These are phyloP conservation scores for Lepidium sativum DNA, from an alignment of 345 rosid species.

Conservation along the genomic window DNA sequence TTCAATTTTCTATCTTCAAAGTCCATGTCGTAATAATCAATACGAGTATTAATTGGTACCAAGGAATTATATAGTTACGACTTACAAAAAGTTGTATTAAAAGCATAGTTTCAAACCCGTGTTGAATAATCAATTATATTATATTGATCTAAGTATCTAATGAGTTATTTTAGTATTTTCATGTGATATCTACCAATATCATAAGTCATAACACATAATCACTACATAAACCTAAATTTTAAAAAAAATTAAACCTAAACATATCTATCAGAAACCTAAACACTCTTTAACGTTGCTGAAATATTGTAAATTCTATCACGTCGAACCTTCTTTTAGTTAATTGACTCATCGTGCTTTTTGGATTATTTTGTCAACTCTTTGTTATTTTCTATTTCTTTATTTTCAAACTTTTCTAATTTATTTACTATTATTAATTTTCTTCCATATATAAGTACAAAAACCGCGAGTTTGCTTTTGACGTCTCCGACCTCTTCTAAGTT, in stretches of 20 bases:
- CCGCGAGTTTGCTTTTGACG: conserved; percentile 21
- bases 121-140: background rate
- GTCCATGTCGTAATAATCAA: conserved; percentile 9
- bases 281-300: background rate
- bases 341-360: conserved; percentile 10
- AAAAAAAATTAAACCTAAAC: background rate
- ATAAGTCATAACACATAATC: background rate
- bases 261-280: background rate
- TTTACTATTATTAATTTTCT: background rate
- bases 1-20: background rate
- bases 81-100: background rate
- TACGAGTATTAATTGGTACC: background rate
- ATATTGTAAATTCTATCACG: background rate
- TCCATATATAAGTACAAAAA: conserved; percentile 5
- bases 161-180: too few species aligned
- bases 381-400: background rate
- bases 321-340: background rate
- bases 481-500: conserved; percentile 20
- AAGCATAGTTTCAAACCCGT: background rate
- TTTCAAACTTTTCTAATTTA: background rate
- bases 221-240: background rate
- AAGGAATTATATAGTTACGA: background rate
- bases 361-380: background rate
- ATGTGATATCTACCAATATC: background rate
- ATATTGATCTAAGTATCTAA: background rate